Percentiles rank a stretch among this genome's conserved stretches.
Evolutionary conservation across 768 basidiomycete genomes (phyloP).

Genomic region (Scleroderma citrinum): DNA sequence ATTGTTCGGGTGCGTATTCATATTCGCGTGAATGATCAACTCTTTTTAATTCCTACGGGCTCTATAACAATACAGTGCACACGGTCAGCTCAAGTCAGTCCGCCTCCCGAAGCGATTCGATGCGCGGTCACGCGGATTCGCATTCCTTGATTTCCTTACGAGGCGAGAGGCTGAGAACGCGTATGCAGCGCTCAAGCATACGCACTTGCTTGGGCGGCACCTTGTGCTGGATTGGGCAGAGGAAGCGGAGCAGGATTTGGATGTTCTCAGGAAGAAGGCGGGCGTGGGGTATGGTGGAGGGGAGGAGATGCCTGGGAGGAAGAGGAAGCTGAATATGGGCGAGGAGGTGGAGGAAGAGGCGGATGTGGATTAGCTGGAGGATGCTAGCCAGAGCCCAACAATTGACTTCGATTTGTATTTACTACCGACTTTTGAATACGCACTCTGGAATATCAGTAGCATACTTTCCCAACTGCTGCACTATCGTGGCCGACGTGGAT

Average conservation of each 20-base stretch:
- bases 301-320: constrained; percentile 64
- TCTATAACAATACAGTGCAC: constrained; percentile 44
- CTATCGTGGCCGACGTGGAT: no score
- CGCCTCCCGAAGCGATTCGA: constrained; percentile 92
- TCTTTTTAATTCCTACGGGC: no score
- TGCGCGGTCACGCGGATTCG: constrained; percentile 85
- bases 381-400: no score
- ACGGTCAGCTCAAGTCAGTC: constrained; percentile 91
- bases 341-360: constrained; percentile 31
- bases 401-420: no score
- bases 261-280: constrained; percentile 69
- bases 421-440: no score
- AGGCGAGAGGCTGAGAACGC: constrained; percentile 88
- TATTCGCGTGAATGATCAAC: neutral
- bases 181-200: constrained; percentile 80
- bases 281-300: constrained; percentile 73
- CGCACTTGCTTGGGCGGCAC: constrained; percentile 94
- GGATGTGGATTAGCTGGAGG: constrained; percentile 1
- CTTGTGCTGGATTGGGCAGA: constrained; percentile 93
- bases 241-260: constrained; percentile 74
- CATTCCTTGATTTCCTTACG: constrained; percentile 91
- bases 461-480: no score
- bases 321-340: constrained; percentile 61
- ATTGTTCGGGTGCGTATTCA: constrained; percentile 70
- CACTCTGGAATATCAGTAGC: no score